These are phyloP conservation scores for Nelumbo lutea DNA, from an alignment of 164 flowering plant species.

Conservation along the genomic window DNA sequence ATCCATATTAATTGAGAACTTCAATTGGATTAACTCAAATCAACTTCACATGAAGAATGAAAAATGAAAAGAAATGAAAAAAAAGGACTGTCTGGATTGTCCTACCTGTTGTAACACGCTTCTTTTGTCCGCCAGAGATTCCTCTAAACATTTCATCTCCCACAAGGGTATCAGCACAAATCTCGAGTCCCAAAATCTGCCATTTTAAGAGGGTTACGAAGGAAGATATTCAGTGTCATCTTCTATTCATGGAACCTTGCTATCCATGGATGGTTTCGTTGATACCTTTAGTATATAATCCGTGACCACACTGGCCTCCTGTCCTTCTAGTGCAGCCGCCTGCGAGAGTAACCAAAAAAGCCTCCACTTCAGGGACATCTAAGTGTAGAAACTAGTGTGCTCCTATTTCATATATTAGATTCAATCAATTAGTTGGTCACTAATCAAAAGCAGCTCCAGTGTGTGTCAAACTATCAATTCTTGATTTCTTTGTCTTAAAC, in stretches of 20 bases:
- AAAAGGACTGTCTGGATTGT: not conserved
- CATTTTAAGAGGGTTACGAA: not conserved
- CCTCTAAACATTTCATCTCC: conserved; percentile 22
- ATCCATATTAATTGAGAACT: not conserved
- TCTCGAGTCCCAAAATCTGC: conserved; percentile 14
- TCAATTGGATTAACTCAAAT: not conserved
- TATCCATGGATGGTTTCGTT: not conserved
- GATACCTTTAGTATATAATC: conserved; percentile 32
- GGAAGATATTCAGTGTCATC: not conserved
- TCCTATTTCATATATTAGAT: not conserved
- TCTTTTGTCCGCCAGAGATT: conserved; percentile 3
- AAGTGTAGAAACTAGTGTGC: not conserved
- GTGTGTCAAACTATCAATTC: too few relatives aligned
- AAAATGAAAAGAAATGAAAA: not conserved
- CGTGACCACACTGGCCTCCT: conserved; percentile 30
- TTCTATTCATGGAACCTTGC: not conserved
- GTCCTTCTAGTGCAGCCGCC: conserved; percentile 45
- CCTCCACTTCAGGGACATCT: not conserved
- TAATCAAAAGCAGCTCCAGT: too few relatives aligned
- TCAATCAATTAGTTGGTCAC: not conserved
- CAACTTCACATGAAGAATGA: not conserved
- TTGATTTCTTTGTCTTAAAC: too few relatives aligned
- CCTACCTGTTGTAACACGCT: conserved; percentile 8
- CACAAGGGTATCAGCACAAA: conserved; percentile 12
- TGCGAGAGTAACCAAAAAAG: not conserved